phyloP scores from a whole-genome alignment of 176 grass and related monocot genomes.

The maize (Zea mays) region DNA sequence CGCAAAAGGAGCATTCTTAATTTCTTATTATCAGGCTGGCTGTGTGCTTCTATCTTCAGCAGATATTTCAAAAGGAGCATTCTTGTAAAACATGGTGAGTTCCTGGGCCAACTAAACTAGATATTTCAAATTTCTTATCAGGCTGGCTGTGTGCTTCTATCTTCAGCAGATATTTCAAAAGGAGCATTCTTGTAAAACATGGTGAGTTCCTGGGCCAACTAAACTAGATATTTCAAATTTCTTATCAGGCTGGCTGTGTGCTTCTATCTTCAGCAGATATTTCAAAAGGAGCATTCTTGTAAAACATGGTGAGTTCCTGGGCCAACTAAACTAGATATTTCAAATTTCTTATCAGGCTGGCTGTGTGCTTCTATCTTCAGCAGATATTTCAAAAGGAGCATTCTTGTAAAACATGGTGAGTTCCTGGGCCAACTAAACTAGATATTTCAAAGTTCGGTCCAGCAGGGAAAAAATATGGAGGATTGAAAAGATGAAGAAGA shows the following conservation, averaged over 20 bases:
- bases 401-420: slow-evolving; percentile 9
- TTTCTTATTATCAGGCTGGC: slow-evolving; percentile 37
- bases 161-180: slow-evolving; percentile 2
- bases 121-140: slow-evolving; percentile 28
- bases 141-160: slow-evolving; percentile 38
- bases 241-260: slow-evolving; percentile 37
- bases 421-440: slow-evolving; percentile 18
- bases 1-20: slow-evolving; percentile 34
- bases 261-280: slow-evolving; percentile 26
- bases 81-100: slow-evolving; percentile 10
- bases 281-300: background rate
- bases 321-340: too few species aligned
- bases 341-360: slow-evolving; percentile 31
- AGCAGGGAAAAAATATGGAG: slow-evolving; percentile 5
- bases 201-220: slow-evolving; percentile 19
- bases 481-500: background rate
- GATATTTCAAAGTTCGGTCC: slow-evolving; percentile 12
- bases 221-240: too few species aligned
- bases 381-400: background rate
- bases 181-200: background rate
- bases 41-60: slow-evolving; percentile 19
- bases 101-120: background rate
- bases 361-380: slow-evolving; percentile 22
- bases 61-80: background rate
- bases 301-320: slow-evolving; percentile 20